Evolutionary conservation across 2,329 filamentous ascomycete genomes (phyloP).

Genomic region (Alternaria conjuncta): DNA sequence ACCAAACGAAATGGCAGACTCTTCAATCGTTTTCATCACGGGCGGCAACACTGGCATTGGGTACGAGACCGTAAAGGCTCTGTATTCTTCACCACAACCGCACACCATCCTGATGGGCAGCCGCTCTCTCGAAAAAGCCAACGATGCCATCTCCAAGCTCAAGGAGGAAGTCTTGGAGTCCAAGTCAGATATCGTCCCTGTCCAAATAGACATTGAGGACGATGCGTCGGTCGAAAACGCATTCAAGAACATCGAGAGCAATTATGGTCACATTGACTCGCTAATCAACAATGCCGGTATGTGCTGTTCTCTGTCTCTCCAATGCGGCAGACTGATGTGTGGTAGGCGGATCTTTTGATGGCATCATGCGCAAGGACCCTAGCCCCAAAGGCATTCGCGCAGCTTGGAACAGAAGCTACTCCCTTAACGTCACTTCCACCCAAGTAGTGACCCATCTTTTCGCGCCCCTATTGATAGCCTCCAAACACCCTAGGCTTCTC

Average conservation of each 20-base stretch:
- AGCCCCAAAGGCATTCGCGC: constrained; percentile 43
- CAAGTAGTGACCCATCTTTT: constrained; percentile 47
- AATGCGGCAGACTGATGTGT: not conserved
- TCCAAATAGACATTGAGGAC: constrained; percentile 62
- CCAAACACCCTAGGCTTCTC: constrained; percentile 43
- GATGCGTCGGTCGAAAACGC: constrained; percentile 61
- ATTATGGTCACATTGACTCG: constrained; percentile 57
- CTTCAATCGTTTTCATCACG: constrained; percentile 62
- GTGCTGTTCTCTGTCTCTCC: not conserved
- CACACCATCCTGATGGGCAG: constrained; percentile 65
- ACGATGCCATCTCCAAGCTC: constrained; percentile 44
- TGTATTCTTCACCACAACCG: constrained; percentile 53
- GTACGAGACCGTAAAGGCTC: constrained; percentile 62
- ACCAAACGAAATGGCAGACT: constrained; percentile 22
- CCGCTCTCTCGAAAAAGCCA: constrained; percentile 59
- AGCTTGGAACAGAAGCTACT: constrained; percentile 46
- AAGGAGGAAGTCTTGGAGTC: constrained; percentile 51
- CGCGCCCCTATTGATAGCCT: constrained; percentile 48
- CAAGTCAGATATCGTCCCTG: constrained; percentile 51
- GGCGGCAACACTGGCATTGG: constrained; percentile 69
- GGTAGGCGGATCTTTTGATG: constrained; percentile 56
- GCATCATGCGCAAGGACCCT: constrained; percentile 27
- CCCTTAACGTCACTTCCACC: constrained; percentile 49
- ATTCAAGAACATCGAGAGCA: constrained; percentile 51
- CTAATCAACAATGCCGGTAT: constrained; percentile 66